Evolutionary conservation across 768 basidiomycete genomes (phyloP), one percentile per base, ranked within the genome.

Genomic region (Lactifluus hygrophoroides): DNA sequence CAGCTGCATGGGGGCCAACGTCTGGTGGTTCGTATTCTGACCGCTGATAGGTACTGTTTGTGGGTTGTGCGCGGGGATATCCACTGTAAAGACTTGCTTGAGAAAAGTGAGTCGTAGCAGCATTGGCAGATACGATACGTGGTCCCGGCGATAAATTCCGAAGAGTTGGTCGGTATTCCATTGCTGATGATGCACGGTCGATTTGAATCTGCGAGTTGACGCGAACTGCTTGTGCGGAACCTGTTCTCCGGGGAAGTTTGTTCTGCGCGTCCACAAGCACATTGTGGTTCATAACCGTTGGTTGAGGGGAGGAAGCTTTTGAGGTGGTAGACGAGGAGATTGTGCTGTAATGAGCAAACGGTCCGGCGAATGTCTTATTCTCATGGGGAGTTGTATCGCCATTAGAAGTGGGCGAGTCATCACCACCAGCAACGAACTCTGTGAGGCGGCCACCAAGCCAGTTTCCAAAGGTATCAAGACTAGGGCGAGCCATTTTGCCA

Each of bases 381-480:
- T 72, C 75, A 13, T 69, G 70, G 6, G 79, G 71, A 16, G 75
- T 73, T n/a, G 50, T 58, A n/a, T 63, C 52, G 13, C 60, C 56
- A 23, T 58, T 55, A 14, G 71, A 65, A 7, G 58, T 61, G 0
- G 71, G 67, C 25, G 70, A 64, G 10, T 74, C 69, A 38, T 88
- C 88, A n/a, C 77, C 80, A 51, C 96, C 96, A 9, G 94, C 90
- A 59, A 99, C 93, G 65, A 99, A 85, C 68, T 94, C 94, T 16
- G 92, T 92, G 67, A 99, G 82, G 17, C 88, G 82, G 13, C 90
- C 88, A 72, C 93, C 95, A 25, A 98, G 77, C 87, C 94, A 97
- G 44, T 84, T 86, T 27, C 94, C 89, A 49, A 98, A 83, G 34
- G 85, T 86, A 69, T 97, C 94, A 46, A 98, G 77, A 60, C 90